phyloP scores from a whole-genome alignment of 2,329 filamentous ascomycete genomes.

The Domatiomyces catenatus region DNA sequence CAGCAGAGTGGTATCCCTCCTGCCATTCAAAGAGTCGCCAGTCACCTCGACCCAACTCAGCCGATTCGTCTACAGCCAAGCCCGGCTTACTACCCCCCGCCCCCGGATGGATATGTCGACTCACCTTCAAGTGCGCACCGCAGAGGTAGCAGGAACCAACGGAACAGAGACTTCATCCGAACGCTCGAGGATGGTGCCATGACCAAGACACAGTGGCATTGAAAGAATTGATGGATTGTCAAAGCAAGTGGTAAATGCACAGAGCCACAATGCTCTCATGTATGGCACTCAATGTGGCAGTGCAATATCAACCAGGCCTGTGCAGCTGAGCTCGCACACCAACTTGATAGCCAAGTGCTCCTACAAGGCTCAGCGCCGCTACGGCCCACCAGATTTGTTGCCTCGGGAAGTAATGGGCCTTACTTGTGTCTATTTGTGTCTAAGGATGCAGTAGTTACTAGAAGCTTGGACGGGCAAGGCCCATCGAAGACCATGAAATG shows the following conservation, averaged over 20 bases:
- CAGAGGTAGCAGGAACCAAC: slow-evolving; percentile 53
- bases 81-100: slow-evolving; percentile 91
- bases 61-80: slow-evolving; percentile 90
- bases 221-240: slow-evolving; percentile 17
- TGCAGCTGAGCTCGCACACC: too few relatives aligned
- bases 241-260: background rate
- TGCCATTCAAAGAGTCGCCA: slow-evolving; percentile 84
- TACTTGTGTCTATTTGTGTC: background rate
- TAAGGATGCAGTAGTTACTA: background rate
- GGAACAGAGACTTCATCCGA: slow-evolving; percentile 77
- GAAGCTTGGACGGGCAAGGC: background rate
- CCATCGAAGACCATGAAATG: background rate
- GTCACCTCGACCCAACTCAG: slow-evolving; percentile 84
- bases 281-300: too few relatives aligned
- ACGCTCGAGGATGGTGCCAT: slow-evolving; percentile 87
- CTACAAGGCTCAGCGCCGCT: background rate
- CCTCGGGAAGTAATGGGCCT: background rate
- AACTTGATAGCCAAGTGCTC: background rate
- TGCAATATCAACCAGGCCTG: too few relatives aligned
- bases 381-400: background rate
- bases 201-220: slow-evolving; percentile 57
- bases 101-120: slow-evolving; percentile 63
- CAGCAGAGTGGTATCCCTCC: slow-evolving; percentile 84
- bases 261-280: background rate
- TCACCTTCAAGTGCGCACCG: slow-evolving; percentile 51